Conservation (phyloP, 352 stramenopile genomes). For the Aphanomyces cochlioides region DNA sequence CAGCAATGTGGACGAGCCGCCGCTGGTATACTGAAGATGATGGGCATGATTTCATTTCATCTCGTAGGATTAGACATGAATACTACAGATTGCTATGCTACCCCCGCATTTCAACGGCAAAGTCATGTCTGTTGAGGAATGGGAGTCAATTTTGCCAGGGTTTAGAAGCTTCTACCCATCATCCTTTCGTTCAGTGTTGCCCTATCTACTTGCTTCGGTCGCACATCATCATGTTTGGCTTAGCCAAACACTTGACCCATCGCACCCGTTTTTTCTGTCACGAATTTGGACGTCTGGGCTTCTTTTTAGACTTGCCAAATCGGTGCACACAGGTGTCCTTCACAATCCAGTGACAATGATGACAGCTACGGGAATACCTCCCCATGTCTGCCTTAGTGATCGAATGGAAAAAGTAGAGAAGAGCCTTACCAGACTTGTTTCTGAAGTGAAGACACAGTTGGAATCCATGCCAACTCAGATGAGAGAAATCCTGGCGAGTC, state of each 20-base stretch:
- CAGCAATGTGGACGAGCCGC: neutral
- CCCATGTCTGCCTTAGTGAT: neutral
- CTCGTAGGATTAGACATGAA: neutral
- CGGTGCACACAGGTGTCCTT: neutral
- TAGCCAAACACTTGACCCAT: neutral
- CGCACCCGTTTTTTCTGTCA: neutral
- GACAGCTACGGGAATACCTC: neutral
- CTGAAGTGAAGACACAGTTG: neutral
- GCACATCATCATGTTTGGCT: neutral
- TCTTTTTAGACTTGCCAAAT: neutral
- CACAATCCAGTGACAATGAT: neutral
- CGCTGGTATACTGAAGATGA: slow-evolving; percentile 1
- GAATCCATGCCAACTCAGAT: neutral
- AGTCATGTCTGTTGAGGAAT: neutral
- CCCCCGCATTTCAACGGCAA: neutral
- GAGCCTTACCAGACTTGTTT: neutral
- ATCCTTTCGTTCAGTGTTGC: neutral
- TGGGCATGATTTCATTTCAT: neutral
- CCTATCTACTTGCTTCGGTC: neutral
- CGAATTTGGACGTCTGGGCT: neutral
- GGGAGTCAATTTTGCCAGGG: neutral
- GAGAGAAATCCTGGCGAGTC: neutral
- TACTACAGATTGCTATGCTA: neutral
- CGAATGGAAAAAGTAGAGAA: neutral
- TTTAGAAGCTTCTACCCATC: neutral